These are phyloP conservation scores for Boletus sp. DNA, from an alignment of 768 basidiomycete species.

Conservation along the genomic window DNA sequence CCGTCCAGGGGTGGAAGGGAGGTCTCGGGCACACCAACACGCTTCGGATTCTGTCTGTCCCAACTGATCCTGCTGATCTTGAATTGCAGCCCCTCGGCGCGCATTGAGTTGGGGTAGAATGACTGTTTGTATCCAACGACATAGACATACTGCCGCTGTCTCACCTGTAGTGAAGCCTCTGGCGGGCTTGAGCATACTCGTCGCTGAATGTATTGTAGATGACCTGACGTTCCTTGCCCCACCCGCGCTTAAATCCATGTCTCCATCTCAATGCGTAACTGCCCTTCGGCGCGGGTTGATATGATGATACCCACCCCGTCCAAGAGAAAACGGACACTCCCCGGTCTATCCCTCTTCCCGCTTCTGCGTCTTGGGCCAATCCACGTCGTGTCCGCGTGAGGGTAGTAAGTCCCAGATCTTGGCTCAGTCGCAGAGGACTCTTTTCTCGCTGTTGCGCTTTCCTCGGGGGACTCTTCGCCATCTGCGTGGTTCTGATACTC, in stretches of 20 bases:
- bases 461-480: conserved; percentile 47
- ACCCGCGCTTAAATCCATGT: not conserved
- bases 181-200: no score
- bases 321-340: conserved; percentile 39
- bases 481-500: conserved; percentile 42
- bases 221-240: not conserved
- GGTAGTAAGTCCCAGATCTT: conserved; percentile 49
- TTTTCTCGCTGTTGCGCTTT: conserved; percentile 50
- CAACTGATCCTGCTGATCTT: conserved; percentile 76
- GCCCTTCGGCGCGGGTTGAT: conserved; percentile 7
- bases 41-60: conserved; percentile 77
- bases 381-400: conserved; percentile 57
- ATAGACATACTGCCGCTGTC: conserved; percentile 9
- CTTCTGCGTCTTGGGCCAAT: conserved; percentile 51
- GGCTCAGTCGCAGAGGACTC: conserved; percentile 54
- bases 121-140: not conserved
- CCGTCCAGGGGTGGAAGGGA: conserved; percentile 99
- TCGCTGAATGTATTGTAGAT: not conserved
- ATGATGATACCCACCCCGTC: conserved; percentile 17
- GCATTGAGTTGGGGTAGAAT: conserved; percentile 10
- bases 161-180: not conserved
- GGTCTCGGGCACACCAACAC: conserved; percentile 96
- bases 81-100: conserved; percentile 61
- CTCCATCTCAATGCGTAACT: conserved; percentile 2
- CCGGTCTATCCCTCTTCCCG: conserved; percentile 54